These are phyloP conservation scores for Solanum corneliomulleri DNA, from an alignment of 257 asterid species.

Conservation along the genomic window DNA sequence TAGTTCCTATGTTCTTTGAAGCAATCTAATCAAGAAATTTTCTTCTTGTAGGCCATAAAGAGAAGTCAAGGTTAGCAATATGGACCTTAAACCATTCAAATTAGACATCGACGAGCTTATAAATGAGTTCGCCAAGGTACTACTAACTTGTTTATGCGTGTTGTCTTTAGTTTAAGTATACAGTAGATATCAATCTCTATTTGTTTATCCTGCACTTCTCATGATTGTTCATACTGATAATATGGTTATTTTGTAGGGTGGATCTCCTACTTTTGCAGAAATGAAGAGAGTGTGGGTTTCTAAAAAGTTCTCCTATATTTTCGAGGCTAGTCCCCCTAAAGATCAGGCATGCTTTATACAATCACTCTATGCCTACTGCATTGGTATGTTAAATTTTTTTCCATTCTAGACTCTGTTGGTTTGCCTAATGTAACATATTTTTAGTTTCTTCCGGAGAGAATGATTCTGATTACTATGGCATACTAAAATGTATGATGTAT, in stretches of 20 bases:
- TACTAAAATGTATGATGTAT: background rate
- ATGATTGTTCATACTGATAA: background rate
- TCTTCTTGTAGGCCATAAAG: background rate
- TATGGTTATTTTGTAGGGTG: slow-evolving; percentile 23
- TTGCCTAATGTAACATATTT: background rate
- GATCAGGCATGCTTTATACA: slow-evolving; percentile 83
- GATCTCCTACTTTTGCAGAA: slow-evolving; percentile 46
- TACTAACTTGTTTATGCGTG: background rate
- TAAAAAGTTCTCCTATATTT: slow-evolving; percentile 63
- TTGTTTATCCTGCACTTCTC: background rate
- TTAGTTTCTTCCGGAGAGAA: background rate
- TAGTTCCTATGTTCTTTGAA: background rate
- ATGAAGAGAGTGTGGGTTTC: slow-evolving; percentile 71
- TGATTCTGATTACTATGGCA: background rate
- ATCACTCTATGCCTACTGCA: slow-evolving; percentile 64
- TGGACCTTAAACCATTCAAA: slow-evolving; percentile 74
- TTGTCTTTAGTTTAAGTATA: background rate
- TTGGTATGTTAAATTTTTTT: slow-evolving; percentile 24
- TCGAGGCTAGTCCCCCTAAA: slow-evolving; percentile 72
- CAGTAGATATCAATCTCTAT: background rate
- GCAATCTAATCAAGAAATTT: background rate
- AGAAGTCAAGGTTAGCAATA: slow-evolving; percentile 2
- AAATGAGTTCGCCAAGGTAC: slow-evolving; percentile 50
- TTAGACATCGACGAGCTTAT: slow-evolving; percentile 81
- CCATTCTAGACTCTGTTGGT: background rate